Evolutionary conservation across 257 asterid species (phyloP).

Genomic region (Plantago elongata): DNA sequence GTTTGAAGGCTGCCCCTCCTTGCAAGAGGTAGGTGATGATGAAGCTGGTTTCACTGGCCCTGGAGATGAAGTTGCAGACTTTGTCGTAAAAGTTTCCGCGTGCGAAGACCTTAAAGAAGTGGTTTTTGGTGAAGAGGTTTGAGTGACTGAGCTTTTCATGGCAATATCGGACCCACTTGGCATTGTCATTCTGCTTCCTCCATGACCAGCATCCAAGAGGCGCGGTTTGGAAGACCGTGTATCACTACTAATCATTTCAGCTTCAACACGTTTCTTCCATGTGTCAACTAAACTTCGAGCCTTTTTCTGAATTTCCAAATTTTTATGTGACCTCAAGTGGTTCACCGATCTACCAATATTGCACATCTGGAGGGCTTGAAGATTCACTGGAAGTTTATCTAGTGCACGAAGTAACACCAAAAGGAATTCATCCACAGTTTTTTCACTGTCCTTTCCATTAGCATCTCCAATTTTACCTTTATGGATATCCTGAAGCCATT

Average conservation of each 20-base stretch:
- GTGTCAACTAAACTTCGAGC: slow-evolving; percentile 54
- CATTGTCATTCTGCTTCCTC: slow-evolving; percentile 24
- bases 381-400: slow-evolving; percentile 54
- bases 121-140: slow-evolving; percentile 36
- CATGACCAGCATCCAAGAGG: slow-evolving; percentile 29
- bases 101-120: slow-evolving; percentile 31
- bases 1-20: slow-evolving; percentile 36
- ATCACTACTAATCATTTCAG: slow-evolving; percentile 51
- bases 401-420: slow-evolving; percentile 53
- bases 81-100: slow-evolving; percentile 28
- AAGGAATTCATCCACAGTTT: slow-evolving; percentile 44
- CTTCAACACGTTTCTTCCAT: slow-evolving; percentile 65
- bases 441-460: slow-evolving; percentile 41
- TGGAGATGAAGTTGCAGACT: slow-evolving; percentile 41
- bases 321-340: slow-evolving; percentile 47
- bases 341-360: slow-evolving; percentile 59
- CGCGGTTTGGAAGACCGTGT: slow-evolving; percentile 43
- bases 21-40: slow-evolving; percentile 35
- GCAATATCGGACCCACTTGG: slow-evolving; percentile 39
- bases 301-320: slow-evolving; percentile 49
- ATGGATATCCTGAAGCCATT: slow-evolving; percentile 55
- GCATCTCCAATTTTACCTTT: slow-evolving; percentile 31
- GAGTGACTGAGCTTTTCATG: slow-evolving; percentile 32
- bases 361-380: slow-evolving; percentile 51
- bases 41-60: slow-evolving; percentile 24